Evolutionary conservation across 2,329 filamentous ascomycete species (phyloP), one percentile per base, ranked within the genome.

Genomic region (Pestalotiopsis fici): DNA sequence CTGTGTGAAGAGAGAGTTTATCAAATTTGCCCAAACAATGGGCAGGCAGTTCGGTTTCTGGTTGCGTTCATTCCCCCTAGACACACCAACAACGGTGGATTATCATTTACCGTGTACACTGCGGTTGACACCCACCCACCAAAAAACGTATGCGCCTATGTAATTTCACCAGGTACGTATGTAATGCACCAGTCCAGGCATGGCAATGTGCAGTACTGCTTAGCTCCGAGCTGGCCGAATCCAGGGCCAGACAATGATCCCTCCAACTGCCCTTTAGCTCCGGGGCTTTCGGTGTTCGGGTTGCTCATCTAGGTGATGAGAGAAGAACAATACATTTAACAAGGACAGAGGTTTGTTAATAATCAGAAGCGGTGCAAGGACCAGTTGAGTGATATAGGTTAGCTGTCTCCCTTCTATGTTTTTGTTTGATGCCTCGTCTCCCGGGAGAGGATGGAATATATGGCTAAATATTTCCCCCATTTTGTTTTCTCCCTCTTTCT

Each of bases 241-340:
- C 31, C 31, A 35, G 47, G 62, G 43, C 62, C 28, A 31, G 50
- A 64, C 62, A 31, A 55, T 64, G 50, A 64, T 59, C 55, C 64
- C 64, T 47, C 47, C 27, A 15, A 27, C 27, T 31, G 23, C 27
- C 31, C 31, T 60, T 9, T 31, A 31, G 57, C 27, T 37, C 21
- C 27, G 57, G 57, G 28, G 28, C 43, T 21, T n/a, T 50, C 43
- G 43, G 43, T 50, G 18, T 50, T 50, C 43, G 43, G 31, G 18
- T 50, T 50, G 43, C 43, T 50, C n/a, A 21, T 18, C 31, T 35
- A 35, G 43, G n/a, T 18, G 21, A n/a, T 18, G n/a, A 50, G 21
- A 50, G 13, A 12, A 43, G 13, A 43, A 43, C 39, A 43, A 43
- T n/a, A 43, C 4, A 43, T 43, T 18, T 18, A 12, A 43, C n/a